These are phyloP conservation scores for Sextonia rubra DNA, from an alignment of 164 flowering plant species.

Conservation along the genomic window DNA sequence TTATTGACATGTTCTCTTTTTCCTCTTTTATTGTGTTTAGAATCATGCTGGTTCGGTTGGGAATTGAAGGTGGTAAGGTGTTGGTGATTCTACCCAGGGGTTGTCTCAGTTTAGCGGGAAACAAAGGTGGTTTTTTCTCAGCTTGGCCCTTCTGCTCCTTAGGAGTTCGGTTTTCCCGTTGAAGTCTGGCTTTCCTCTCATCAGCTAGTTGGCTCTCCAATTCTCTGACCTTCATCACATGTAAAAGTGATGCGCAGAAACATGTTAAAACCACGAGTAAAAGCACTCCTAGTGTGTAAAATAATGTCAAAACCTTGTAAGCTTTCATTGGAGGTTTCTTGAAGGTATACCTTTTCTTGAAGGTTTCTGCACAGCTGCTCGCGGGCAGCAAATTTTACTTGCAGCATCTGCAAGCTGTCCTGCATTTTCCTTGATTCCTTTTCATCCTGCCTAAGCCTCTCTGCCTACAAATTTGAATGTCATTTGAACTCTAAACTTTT, in stretches of 20 bases:
- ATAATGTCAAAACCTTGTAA: too few relatives aligned
- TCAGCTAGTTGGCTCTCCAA: slow-evolving; percentile 78
- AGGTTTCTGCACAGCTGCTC: slow-evolving; percentile 69
- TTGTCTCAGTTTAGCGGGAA: slow-evolving; percentile 48
- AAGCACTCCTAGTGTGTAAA: background rate
- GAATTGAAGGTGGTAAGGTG: slow-evolving; percentile 38
- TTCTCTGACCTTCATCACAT: slow-evolving; percentile 55
- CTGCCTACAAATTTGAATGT: slow-evolving; percentile 47
- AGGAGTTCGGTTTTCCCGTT: slow-evolving; percentile 56
- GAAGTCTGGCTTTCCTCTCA: slow-evolving; percentile 68
- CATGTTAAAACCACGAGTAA: background rate
- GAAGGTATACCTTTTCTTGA: slow-evolving; percentile 68
- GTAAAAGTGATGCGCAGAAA: background rate
- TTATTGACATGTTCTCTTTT: slow-evolving; percentile 46
- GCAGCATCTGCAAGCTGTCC: slow-evolving; percentile 70
- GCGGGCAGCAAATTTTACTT: slow-evolving; percentile 62
- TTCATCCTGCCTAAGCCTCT: slow-evolving; percentile 79
- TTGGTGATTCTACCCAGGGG: slow-evolving; percentile 69
- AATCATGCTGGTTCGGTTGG: slow-evolving; percentile 12
- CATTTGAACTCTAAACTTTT: background rate
- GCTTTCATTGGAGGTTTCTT: background rate
- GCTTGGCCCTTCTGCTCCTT: slow-evolving; percentile 25
- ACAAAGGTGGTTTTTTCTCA: slow-evolving; percentile 72
- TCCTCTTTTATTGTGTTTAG: slow-evolving; percentile 23
- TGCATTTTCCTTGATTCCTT: slow-evolving; percentile 75